Evolutionary conservation across 352 stramenopile species (phyloP).

Genomic region (Peronospora tabacina): DNA sequence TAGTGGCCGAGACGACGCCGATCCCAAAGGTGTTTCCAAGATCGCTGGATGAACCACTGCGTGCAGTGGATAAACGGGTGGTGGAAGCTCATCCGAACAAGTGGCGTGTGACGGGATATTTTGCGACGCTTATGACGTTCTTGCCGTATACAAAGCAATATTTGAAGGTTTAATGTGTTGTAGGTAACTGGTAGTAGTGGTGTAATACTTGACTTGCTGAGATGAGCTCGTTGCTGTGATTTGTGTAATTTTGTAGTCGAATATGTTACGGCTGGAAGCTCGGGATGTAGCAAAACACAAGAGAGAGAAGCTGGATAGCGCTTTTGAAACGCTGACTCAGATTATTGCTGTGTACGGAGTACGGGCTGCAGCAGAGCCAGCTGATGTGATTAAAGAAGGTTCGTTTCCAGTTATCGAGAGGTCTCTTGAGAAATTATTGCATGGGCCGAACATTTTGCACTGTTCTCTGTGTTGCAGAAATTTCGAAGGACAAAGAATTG

Average conservation of each 20-base stretch:
- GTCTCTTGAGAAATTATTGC: not conserved
- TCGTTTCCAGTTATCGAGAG: not conserved
- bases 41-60: constrained; percentile 68
- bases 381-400: constrained; percentile 60
- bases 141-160: constrained; percentile 85
- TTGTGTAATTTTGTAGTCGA: constrained; percentile 42
- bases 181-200: not conserved
- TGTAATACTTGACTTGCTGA: not conserved
- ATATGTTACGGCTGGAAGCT: constrained; percentile 80
- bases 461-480: constrained; percentile 23
- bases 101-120: constrained; percentile 85
- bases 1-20: constrained; percentile 44
- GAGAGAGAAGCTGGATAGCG: constrained; percentile 51
- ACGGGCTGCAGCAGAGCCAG: constrained; percentile 25
- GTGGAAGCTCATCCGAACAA: constrained; percentile 82
- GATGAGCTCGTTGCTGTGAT: not conserved
- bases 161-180: constrained; percentile 42
- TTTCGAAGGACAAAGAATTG: constrained; percentile 51
- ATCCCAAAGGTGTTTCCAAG: constrained; percentile 81
- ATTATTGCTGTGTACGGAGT: constrained; percentile 37
- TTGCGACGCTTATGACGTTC: constrained; percentile 83
- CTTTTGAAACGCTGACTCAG: constrained; percentile 24
- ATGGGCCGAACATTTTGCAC: constrained; percentile 1
- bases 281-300: constrained; percentile 50
- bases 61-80: constrained; percentile 68